These are phyloP conservation scores for Diaporthe capsici DNA, from an alignment of 2,329 filamentous ascomycete genomes.

Conservation along the genomic window DNA sequence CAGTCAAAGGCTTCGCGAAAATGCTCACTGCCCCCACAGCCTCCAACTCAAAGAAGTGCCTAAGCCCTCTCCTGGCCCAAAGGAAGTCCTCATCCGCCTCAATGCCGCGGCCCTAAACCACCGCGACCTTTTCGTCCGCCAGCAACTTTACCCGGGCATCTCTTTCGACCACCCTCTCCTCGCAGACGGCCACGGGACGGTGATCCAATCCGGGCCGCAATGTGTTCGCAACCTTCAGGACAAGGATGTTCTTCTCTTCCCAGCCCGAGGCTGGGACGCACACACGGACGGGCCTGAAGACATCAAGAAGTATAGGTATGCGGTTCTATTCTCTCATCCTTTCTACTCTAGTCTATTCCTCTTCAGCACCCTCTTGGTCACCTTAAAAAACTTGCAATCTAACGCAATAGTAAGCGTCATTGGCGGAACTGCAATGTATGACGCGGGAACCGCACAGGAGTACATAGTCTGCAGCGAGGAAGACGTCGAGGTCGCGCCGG, in stretches of 20 bases:
- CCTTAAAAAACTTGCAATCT: background rate
- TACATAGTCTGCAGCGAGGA: conserved; percentile 76
- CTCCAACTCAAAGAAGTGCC: conserved; percentile 73
- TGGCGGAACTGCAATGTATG: conserved; percentile 76
- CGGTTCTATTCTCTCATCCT: background rate
- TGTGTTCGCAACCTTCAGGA: conserved; percentile 43
- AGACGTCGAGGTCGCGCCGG: conserved; percentile 83
- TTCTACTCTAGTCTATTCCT: background rate
- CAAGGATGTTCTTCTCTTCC: conserved; percentile 80
- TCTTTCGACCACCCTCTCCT: conserved; percentile 84
- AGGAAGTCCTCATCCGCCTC: conserved; percentile 82
- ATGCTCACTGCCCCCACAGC: conserved; percentile 51
- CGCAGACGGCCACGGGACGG: conserved; percentile 84
- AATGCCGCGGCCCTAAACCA: conserved; percentile 91
- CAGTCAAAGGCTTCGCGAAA: background rate
- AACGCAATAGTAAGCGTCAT: conserved; percentile 62
- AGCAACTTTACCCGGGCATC: conserved; percentile 89
- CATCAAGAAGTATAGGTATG: conserved; percentile 59
- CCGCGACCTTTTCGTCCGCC: conserved; percentile 93
- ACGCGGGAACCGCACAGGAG: conserved; percentile 82
- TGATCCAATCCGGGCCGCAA: conserved; percentile 73
- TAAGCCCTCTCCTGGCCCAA: conserved; percentile 72
- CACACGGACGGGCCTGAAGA: conserved; percentile 82
- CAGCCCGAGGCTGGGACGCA: conserved; percentile 82
- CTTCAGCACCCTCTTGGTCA: background rate